Conservation (phyloP, 768 basidiomycete species). For the Boletus edulis region DNA sequence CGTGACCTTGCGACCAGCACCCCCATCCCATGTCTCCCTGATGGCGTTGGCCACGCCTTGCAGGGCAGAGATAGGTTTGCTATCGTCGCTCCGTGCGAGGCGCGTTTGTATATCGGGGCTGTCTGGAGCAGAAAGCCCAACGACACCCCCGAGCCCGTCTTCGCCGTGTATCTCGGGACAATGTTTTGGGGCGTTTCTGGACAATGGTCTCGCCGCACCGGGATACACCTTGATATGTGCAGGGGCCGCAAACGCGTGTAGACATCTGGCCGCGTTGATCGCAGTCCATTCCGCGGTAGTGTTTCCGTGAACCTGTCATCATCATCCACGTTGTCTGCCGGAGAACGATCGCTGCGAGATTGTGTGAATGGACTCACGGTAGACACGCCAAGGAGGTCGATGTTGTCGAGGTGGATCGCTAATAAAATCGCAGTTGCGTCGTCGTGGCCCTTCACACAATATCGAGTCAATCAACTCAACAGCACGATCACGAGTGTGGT, state of each 20-base stretch:
- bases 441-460: slow-evolving; percentile 68
- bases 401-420: slow-evolving; percentile 61
- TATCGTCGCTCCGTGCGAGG: slow-evolving; percentile 44
- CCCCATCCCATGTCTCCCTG: slow-evolving; percentile 52
- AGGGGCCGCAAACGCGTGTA: slow-evolving; percentile 71
- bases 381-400: slow-evolving; percentile 78
- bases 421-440: slow-evolving; percentile 84
- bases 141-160: slow-evolving; percentile 83
- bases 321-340: background rate
- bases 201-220: slow-evolving; percentile 69
- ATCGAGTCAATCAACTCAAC: background rate
- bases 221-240: slow-evolving; percentile 57
- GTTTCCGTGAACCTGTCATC: slow-evolving; percentile 78
- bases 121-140: slow-evolving; percentile 60
- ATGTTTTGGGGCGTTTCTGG: slow-evolving; percentile 51
- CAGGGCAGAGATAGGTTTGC: slow-evolving; percentile 49
- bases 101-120: slow-evolving; percentile 48
- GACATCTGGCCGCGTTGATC: slow-evolving; percentile 73
- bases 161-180: slow-evolving; percentile 80
- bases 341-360: background rate
- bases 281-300: slow-evolving; percentile 58
- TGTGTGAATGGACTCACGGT: slow-evolving; percentile 48
- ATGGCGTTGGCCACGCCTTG: slow-evolving; percentile 66
- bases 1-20: slow-evolving; percentile 57
- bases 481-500: background rate